Conservation (phyloP, 2,329 filamentous ascomycete genomes). For the Aspergillus latus region DNA sequence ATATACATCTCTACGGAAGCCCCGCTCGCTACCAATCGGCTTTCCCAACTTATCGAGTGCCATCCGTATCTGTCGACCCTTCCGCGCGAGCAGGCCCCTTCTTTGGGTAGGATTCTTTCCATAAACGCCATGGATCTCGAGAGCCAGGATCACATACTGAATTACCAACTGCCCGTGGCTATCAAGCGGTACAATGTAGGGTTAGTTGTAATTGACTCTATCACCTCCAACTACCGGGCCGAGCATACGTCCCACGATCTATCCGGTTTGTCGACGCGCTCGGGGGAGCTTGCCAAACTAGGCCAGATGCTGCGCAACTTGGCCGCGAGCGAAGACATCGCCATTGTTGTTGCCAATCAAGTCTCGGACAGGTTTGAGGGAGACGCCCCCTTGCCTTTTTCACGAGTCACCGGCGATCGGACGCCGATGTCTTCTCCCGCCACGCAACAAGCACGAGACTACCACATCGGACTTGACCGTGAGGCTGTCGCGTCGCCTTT, state of each 20-base stretch:
- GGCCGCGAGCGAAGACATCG: slow-evolving; percentile 71
- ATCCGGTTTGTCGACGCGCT: slow-evolving; percentile 67
- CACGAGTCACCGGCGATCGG: slow-evolving; percentile 4
- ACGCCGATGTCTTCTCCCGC: slow-evolving; percentile 15
- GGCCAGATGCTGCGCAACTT: slow-evolving; percentile 71
- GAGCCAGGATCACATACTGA: slow-evolving; percentile 90
- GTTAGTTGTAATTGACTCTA: slow-evolving; percentile 82
- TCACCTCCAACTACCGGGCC: slow-evolving; percentile 92
- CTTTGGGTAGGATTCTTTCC: slow-evolving; percentile 73
- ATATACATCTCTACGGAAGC: slow-evolving; percentile 95
- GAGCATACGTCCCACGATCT: slow-evolving; percentile 58
- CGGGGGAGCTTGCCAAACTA: slow-evolving; percentile 73
- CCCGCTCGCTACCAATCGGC: slow-evolving; percentile 74
- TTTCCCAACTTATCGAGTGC: slow-evolving; percentile 71
- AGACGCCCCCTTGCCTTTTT: slow-evolving; percentile 18
- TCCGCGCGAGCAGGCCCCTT: slow-evolving; percentile 51
- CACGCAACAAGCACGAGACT: slow-evolving; percentile 14
- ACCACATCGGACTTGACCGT: slow-evolving; percentile 16
- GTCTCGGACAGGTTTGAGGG: slow-evolving; percentile 79
- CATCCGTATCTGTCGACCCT: slow-evolving; percentile 61
- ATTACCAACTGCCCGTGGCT: slow-evolving; percentile 86
- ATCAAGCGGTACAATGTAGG: slow-evolving; percentile 74
- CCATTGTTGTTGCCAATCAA: slow-evolving; percentile 91
- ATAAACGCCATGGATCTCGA: slow-evolving; percentile 87
- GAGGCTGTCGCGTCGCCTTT: slow-evolving; percentile 25